These are phyloP conservation scores for Tolypocladium tropicale DNA, from an alignment of 2,329 filamentous ascomycete species.

Conservation along the genomic window DNA sequence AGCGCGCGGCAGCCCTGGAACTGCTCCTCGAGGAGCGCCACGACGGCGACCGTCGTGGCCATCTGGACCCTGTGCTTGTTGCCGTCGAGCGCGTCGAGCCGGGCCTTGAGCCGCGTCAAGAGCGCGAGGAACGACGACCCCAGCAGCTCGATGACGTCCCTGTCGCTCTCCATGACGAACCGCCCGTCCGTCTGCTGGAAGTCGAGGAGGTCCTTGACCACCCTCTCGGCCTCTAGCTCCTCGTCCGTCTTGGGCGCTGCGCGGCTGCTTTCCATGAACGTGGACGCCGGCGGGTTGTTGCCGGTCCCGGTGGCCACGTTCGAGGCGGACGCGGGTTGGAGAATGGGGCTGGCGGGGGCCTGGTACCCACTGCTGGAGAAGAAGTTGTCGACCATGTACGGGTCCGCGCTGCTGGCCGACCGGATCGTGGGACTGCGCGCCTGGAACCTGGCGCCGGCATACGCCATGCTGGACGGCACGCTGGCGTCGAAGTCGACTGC, in stretches of 20 bases:
- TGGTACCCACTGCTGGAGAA: neutral
- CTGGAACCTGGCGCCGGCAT: no score
- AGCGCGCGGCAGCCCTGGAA: conserved; percentile 1
- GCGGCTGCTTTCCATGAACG: neutral
- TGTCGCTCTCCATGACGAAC: neutral
- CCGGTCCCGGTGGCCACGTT: neutral
- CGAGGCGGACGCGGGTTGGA: neutral
- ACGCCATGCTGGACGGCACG: no score
- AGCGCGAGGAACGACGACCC: neutral
- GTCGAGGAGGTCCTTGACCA: neutral
- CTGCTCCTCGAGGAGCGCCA: neutral
- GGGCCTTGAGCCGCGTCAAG: neutral
- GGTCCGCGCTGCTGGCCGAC: neutral
- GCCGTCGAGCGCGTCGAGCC: neutral
- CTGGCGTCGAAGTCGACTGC: no score
- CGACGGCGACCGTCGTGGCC: neutral
- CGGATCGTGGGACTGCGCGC: no score
- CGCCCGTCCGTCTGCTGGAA: neutral
- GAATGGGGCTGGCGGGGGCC: neutral
- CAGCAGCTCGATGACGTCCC: neutral
- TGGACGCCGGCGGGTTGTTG: neutral
- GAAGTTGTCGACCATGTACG: neutral
- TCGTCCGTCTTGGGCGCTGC: neutral
- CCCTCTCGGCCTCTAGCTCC: neutral
- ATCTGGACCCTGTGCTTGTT: neutral